Evolutionary conservation across 495 filamentous ascomycete genomes (phyloP), one percentile per base, ranked within the genome.

Genomic region (Lasiosphaeria miniovina): DNA sequence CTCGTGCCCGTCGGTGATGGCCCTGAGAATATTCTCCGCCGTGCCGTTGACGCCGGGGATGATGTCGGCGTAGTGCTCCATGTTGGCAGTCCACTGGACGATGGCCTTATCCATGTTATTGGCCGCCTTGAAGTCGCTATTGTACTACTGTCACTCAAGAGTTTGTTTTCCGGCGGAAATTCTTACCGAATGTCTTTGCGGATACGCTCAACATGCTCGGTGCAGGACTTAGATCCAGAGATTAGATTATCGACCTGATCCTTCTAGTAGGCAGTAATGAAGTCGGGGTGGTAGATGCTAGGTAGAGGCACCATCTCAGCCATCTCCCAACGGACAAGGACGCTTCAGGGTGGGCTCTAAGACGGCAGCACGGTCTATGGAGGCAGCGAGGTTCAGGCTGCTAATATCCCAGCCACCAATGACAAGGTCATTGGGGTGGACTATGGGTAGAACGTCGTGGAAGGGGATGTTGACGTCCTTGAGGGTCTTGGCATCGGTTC

Each of bases 371-470:
- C 94, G 88, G 70, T 98, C 94, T 94, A 98, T 98, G 62, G 95
- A 87, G 36, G 89, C 82, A 53, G 92, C 90, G 45, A 98, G 80
- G 74, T 93, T 87, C 85, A 96, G 78, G 69, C 80, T 77, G 77
- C 88, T 95, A 74, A 98, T 98, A 67, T 98, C 94, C 94, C 94
- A 98, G 62, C 94, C 94, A 67, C 95, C 93, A 74, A 98, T 84
- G 72, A 90, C 87, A 40, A 98, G 84, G 71, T 98, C 91, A 75
- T 98, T 96, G 61, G 94, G 94, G 76, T 98, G 93, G 61, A 91
- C 91, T 93, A 98, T 98, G 51, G 94, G 94, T 58, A 98, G 82
- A 64, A 97, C 80, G 70, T 95, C 84, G 70, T 90, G 91, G 84
- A 98, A 93, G 52, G 94, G 94, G 66, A 98, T 88, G 78, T 98